Base-by-base conservation (phyloP, 2,329 filamentous ascomycete species). In the Setomelanomma holmii region DNA sequence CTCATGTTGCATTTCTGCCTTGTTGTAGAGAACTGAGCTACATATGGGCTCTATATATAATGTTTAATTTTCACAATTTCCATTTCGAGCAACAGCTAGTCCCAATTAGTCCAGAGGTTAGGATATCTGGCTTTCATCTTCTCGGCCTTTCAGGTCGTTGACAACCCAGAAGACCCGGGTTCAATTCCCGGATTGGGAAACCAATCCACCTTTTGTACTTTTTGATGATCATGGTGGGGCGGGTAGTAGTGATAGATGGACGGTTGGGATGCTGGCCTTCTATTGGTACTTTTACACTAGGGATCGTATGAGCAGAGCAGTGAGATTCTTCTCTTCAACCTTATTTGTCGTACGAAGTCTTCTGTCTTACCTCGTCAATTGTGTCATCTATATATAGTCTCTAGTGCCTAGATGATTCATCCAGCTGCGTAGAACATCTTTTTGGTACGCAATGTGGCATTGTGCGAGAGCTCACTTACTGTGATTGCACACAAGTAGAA, bases 81-180 rank as follows among this genome's bases (percentile, higher is more conserved):
- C 40, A 43, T 6, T 10, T 30, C 36, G 34, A 45, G 30, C 22
- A 51, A 30, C 22, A 51, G n/a, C 22, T 41, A 24, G 43, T 60
- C 56, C 53, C 47, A 43, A 52, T 49, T 56, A 48, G 56, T 60
- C 56, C 47, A 55, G 50, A 24, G 56, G 56, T 43, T 59, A 59
- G 50, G 53, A 59, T 59, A 48, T 54, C 38, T 45, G 49, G 56
- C 51, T 60, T 56, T 56, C 56, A 60, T 17, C n/a, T 2, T 16
- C 49, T 11, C 35, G 17, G 33, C 38, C n/a, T n/a, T n/a, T n/a
- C n/a, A 30, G 21, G 23, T 21, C 40, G 39, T 16, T 40, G 40
- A 49, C 38, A 45, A 23, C 12, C 53, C 56, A 50, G 49, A 39
- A 50, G 53, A 49, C 50, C 56, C 56, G 53, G 46, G 56, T 53